Percentiles rank a stretch among this genome's conserved stretches.
Conservation (phyloP, 768 basidiomycete genomes). For the Trametes meyenii region DNA sequence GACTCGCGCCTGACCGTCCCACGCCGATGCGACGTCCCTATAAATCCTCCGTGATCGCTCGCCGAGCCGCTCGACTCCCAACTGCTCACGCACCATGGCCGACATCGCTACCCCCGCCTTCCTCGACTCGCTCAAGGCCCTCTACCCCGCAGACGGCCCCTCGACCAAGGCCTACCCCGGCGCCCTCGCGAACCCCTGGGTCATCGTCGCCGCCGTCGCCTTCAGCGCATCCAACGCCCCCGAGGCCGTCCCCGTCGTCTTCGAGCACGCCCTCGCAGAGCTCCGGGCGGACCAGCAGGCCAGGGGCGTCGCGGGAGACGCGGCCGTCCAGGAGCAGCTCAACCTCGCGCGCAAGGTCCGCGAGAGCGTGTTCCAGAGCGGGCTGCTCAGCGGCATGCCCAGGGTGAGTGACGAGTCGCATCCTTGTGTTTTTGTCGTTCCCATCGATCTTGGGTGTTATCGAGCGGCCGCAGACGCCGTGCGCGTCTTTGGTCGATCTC, state of each 20-base stretch:
- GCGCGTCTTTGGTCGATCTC: too few relatives aligned
- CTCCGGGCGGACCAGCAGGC: constrained; percentile 26
- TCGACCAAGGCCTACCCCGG: constrained; percentile 24
- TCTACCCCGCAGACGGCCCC: constrained; percentile 43
- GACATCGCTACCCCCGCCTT: constrained; percentile 45
- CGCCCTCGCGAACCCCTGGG: constrained; percentile 54
- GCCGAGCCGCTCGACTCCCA: neutral
- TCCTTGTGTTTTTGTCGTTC: neutral
- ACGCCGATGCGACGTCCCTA: neutral
- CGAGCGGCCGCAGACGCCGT: too few relatives aligned
- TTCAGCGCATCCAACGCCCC: constrained; percentile 62
- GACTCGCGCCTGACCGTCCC: neutral
- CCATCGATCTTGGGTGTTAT: too few relatives aligned
- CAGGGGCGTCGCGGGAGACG: constrained; percentile 1
- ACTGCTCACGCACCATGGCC: constrained; percentile 23
- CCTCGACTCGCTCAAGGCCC: constrained; percentile 45
- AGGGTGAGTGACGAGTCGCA: constrained; percentile 46
- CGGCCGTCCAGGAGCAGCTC: constrained; percentile 39
- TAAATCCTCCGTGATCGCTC: neutral
- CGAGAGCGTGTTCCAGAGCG: constrained; percentile 66
- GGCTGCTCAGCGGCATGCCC: constrained; percentile 58
- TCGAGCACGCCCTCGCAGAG: constrained; percentile 51
- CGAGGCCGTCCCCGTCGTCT: constrained; percentile 59
- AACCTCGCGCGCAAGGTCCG: constrained; percentile 56
- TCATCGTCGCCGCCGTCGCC: constrained; percentile 56